Evolutionary conservation across 2,329 filamentous ascomycete species (phyloP).

Genomic region (Venturia effusa): DNA sequence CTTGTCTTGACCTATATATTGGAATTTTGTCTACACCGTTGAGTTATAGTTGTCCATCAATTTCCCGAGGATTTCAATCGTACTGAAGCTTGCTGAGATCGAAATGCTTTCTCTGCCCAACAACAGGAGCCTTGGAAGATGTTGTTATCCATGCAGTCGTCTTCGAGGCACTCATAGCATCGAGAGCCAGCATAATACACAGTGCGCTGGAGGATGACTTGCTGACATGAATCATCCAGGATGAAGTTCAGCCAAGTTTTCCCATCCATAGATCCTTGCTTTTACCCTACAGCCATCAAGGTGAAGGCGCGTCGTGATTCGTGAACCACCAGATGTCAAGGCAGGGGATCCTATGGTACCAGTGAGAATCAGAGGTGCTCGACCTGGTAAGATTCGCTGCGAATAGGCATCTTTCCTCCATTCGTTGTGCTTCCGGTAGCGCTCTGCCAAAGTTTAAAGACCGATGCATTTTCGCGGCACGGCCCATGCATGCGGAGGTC

Average conservation of each 20-base stretch:
- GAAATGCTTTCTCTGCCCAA: too few species aligned
- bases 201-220: too few species aligned
- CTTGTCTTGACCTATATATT: too few species aligned
- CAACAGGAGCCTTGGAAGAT: too few species aligned
- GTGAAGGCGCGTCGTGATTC: not conserved
- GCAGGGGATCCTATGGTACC: not conserved
- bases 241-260: not conserved
- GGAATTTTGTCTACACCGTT: too few species aligned
- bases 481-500: not conserved
- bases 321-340: not conserved
- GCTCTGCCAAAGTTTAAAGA: not conserved
- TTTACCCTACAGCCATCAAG: not conserved
- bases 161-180: too few species aligned
- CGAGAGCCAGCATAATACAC: too few species aligned
- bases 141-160: too few species aligned
- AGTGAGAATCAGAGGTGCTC: not conserved
- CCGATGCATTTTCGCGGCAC: not conserved
- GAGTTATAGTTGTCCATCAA: too few species aligned
- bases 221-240: too few species aligned
- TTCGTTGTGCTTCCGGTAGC: not conserved
- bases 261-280: not conserved
- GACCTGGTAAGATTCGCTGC: not conserved
- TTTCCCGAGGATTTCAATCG: too few species aligned
- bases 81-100: too few species aligned
- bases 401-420: not conserved